phyloP scores from a whole-genome alignment of 2,329 filamentous ascomycete species.

The Neofusicoccum kwambonambiense region DNA sequence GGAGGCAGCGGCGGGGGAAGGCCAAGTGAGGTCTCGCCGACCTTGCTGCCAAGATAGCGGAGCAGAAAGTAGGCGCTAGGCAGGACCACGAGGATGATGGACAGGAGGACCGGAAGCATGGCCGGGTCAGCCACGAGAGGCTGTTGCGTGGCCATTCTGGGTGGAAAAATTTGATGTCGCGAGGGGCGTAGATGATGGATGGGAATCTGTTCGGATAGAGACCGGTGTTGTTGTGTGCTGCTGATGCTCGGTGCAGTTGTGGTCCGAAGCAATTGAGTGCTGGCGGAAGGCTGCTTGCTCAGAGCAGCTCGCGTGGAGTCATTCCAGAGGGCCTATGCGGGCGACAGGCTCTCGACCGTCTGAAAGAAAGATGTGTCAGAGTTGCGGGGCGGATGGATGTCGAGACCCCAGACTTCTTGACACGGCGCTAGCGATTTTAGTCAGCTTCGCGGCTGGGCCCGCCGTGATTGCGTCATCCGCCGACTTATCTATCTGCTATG shows the following conservation, averaged over 20 bases:
- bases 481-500: too few species aligned
- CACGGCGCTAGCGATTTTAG: not conserved
- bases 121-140: not conserved
- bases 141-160: not conserved
- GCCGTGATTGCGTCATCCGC: too few species aligned
- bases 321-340: too few species aligned
- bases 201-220: too few species aligned
- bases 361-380: not conserved
- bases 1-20: conserved; percentile 29
- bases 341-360: not conserved
- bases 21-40: not conserved
- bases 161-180: too few species aligned
- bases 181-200: too few species aligned
- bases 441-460: not conserved
- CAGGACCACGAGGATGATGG: not conserved
- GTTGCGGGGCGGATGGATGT: not conserved
- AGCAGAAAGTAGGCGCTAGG: conserved; percentile 6
- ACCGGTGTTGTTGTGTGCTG: too few species aligned
- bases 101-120: not conserved
- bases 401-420: not conserved
- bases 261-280: too few species aligned
- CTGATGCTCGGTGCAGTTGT: too few species aligned
- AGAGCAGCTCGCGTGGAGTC: too few species aligned
- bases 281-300: too few species aligned
- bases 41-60: not conserved